Evolutionary conservation across 768 basidiomycete genomes (phyloP).

Genomic region (Cyathus striatus): DNA sequence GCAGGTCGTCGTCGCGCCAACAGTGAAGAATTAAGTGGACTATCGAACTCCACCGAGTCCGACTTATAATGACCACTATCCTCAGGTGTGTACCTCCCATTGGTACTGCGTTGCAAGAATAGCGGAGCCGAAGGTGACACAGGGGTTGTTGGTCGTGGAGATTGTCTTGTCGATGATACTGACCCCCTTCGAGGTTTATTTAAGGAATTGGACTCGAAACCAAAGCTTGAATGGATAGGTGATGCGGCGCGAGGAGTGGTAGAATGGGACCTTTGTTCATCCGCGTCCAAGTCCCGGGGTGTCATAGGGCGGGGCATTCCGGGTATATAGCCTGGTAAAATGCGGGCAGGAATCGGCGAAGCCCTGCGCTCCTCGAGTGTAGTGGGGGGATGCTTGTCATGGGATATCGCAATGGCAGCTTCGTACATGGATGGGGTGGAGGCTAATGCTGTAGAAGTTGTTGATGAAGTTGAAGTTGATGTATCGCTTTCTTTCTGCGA

Average conservation of each 20-base stretch:
- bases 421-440: constrained; percentile 42
- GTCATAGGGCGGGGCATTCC: constrained; percentile 92
- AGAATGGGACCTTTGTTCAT: constrained; percentile 66
- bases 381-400: constrained; percentile 47
- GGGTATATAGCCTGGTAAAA: constrained; percentile 79
- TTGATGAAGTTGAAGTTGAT: too few relatives aligned
- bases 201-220: constrained; percentile 7
- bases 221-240: constrained; percentile 30
- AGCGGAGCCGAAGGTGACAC: constrained; percentile 36
- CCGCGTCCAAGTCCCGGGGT: constrained; percentile 71
- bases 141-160: constrained; percentile 45
- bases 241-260: constrained; percentile 80
- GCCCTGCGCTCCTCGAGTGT: constrained; percentile 48
- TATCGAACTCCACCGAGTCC: constrained; percentile 39
- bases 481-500: too few relatives aligned
- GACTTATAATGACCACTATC: constrained; percentile 27
- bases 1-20: constrained; percentile 58
- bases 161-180: constrained; percentile 41
- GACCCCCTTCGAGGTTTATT: constrained; percentile 47
- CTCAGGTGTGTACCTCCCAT: constrained; percentile 65
- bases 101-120: constrained; percentile 55
- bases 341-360: constrained; percentile 60
- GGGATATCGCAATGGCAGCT: constrained; percentile 67
- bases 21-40: constrained; percentile 44
- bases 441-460: too few relatives aligned